phyloP scores from a whole-genome alignment of 768 basidiomycete genomes.

The Austroboletus eburneus region DNA sequence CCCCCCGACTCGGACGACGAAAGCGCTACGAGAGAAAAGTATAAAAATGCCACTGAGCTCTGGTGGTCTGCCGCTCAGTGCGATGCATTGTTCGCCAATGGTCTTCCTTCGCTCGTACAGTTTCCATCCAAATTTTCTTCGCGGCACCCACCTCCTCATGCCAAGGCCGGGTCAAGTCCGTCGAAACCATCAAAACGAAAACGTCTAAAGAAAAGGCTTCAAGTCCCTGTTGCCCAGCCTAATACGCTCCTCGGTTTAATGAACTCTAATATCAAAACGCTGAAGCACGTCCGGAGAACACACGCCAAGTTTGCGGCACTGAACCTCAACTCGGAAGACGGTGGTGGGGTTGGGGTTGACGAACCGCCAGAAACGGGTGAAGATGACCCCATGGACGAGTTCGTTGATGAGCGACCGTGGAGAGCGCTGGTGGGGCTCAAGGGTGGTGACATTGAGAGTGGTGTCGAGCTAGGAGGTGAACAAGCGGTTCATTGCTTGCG shows the following conservation, averaged over 20 bases:
- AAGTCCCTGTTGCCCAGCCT: constrained; percentile 23
- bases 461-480: constrained; percentile 55
- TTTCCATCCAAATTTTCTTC: constrained; percentile 22
- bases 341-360: constrained; percentile 34
- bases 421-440: constrained; percentile 21
- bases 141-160: constrained; percentile 3
- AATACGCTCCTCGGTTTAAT: constrained; percentile 60
- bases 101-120: constrained; percentile 51
- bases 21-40: constrained; percentile 27
- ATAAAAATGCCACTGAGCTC: constrained; percentile 44
- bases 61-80: constrained; percentile 78
- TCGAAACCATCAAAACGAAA: constrained; percentile 18
- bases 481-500: constrained; percentile 61
- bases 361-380: constrained; percentile 32
- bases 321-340: constrained; percentile 32
- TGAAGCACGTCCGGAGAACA: constrained; percentile 68
- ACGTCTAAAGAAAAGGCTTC: constrained; percentile 20
- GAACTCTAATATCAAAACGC: constrained; percentile 72
- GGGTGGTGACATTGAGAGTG: constrained; percentile 6
- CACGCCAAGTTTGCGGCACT: constrained; percentile 69
- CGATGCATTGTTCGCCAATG: constrained; percentile 57
- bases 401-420: constrained; percentile 64
- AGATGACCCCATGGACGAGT: constrained; percentile 26
- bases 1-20: constrained; percentile 37
- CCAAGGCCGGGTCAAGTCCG: constrained; percentile 11